Base-by-base conservation (phyloP, 1,139 yeast genomes). In the Taphrina wiesneri region DNA sequence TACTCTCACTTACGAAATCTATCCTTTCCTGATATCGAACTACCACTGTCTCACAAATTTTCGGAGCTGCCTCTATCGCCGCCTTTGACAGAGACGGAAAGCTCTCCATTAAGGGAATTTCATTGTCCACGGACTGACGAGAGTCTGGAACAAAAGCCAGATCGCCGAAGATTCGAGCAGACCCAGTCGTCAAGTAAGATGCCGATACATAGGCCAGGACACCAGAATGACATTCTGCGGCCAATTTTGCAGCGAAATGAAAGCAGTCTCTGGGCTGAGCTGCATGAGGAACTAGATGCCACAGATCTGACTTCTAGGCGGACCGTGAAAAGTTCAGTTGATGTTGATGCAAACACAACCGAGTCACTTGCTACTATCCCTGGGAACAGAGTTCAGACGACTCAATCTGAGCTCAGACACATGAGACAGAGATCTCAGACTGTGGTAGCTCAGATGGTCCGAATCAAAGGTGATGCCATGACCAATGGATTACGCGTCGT, bases 221-320 rank as follows among this genome's bases (percentile, higher is more conserved):
- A 17, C 1, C 39, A 28, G 2, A 19, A 46, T 9, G 17, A 21
- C 2, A 15, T 39, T 6, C 1, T 25, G 11, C 41, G 56, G 13
- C 59, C 59, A 7, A 17, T 9, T 6, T 36, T 54, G 23, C 46
- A 54, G 23, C 3, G 59, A 5, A 54, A 54, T 17, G 59, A 54
- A 17, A 39, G 49, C 46, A 54, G 59, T 25, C 49, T 54, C 9
- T 54, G 59, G 59, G 32, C 32, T 15, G 59, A 54, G 26, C 32
- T 54, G 9, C 49, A 45, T n/a, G 49, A 45, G n/a, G 28, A 45
- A 7, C 49, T 45, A 7, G 49, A 45, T 23, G 49, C 49, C 28
- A 45, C 7, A 9, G 49, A 45, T 2, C 49, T 45, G 49, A 21
- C 49, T 7, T 45, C 49, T 9, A 41, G 46, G 23, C 13, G 46